Percentiles rank a stretch among this genome's conserved stretches.
phyloP scores from a whole-genome alignment of 2,329 filamentous ascomycete genomes.

The Trichoderma sp. region DNA sequence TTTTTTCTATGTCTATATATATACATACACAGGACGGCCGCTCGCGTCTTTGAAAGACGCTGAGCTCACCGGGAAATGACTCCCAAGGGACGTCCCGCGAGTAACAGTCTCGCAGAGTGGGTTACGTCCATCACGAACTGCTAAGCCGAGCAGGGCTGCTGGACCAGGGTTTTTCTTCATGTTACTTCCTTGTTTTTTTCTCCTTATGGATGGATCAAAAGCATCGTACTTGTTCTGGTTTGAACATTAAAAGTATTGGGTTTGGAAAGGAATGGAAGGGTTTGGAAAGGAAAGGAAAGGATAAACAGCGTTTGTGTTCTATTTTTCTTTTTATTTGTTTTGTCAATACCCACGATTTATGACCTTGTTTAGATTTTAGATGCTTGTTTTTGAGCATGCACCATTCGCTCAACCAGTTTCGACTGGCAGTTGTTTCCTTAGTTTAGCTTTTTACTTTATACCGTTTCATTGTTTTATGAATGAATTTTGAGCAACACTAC shows the following conservation, averaged over 20 bases:
- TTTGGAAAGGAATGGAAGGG: background rate
- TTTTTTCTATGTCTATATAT: constrained; percentile 4
- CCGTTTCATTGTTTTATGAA: background rate
- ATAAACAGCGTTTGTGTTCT: constrained; percentile 7
- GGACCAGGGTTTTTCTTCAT: background rate
- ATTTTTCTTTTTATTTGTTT: background rate
- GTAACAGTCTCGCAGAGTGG: constrained; percentile 18
- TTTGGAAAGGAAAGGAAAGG: background rate
- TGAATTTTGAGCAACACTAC: background rate
- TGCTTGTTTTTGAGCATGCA: background rate
- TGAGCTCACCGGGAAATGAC: constrained; percentile 12
- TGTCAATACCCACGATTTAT: constrained; percentile 10
- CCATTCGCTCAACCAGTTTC: constrained; percentile 17
- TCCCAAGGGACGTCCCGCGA: constrained; percentile 16
- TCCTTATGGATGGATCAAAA: background rate
- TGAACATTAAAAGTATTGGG: background rate
- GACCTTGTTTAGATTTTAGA: constrained; percentile 13
- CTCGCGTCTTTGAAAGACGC: background rate
- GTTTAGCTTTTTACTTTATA: background rate
- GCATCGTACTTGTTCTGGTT: background rate
- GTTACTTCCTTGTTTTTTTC: constrained; percentile 9
- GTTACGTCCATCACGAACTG: constrained; percentile 11
- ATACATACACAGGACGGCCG: constrained; percentile 1
- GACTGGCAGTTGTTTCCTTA: constrained; percentile 11
- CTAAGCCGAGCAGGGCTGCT: constrained; percentile 12